Conservation (phyloP, 371 early-diverging fungal species). For the Mortierella sp. region DNA sequence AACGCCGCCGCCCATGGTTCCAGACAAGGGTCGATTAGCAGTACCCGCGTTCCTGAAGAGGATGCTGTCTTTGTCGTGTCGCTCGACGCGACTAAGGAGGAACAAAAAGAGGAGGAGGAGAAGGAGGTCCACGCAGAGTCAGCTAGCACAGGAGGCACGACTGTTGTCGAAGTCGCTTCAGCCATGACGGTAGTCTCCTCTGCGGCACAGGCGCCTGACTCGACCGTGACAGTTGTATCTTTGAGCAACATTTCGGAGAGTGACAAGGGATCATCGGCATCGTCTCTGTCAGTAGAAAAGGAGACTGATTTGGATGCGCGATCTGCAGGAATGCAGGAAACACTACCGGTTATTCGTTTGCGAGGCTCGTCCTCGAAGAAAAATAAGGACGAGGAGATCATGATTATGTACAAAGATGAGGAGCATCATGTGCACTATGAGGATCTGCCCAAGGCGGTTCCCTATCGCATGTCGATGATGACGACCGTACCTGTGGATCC, state of each 20-base stretch:
- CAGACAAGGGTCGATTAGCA: slow-evolving; percentile 27
- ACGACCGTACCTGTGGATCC: slow-evolving; percentile 47
- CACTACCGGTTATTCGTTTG: slow-evolving; percentile 8
- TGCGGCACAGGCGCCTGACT: too few relatives aligned
- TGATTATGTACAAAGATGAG: slow-evolving; percentile 14
- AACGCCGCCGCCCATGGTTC: neutral
- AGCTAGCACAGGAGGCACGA: too few relatives aligned
- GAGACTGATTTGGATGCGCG: neutral
- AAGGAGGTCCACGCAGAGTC: neutral
- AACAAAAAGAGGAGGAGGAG: neutral
- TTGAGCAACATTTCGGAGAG: too few relatives aligned
- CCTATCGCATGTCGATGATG: slow-evolving; percentile 55
- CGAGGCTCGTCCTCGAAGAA: neutral
- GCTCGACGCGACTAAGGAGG: neutral
- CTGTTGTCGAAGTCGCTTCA: too few relatives aligned
- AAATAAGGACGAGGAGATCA: neutral
- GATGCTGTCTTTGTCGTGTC: neutral
- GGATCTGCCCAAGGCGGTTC: slow-evolving; percentile 44
- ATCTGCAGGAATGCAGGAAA: neutral
- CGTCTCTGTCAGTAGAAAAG: too few relatives aligned
- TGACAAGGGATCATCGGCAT: too few relatives aligned
- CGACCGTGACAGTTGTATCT: too few relatives aligned
- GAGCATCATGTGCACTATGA: slow-evolving; percentile 50
- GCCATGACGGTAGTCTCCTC: too few relatives aligned
- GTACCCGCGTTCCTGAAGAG: neutral